Conservation (phyloP, 805 yeast genomes). For the Schwanniomyces pseudopolymorphus region DNA sequence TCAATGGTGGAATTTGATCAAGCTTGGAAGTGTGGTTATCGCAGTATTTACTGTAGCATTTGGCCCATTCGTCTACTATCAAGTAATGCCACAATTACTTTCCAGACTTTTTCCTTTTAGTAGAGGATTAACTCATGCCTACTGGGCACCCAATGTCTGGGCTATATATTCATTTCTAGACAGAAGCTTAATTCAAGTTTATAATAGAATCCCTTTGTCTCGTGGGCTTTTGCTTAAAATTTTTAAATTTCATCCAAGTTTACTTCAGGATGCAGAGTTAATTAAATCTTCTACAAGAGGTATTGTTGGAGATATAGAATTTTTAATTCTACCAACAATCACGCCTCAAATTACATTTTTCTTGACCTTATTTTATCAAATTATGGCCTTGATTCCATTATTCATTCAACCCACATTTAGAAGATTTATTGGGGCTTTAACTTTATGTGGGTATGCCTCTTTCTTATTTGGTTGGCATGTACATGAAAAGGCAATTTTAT, state of each 20-base stretch:
- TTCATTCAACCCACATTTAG: constrained; percentile 67
- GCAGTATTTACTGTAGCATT: constrained; percentile 66
- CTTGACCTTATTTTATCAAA: constrained; percentile 81
- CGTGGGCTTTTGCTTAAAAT: constrained; percentile 27
- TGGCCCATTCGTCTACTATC: constrained; percentile 69
- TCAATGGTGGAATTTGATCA: constrained; percentile 57
- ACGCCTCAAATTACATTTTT: constrained; percentile 75
- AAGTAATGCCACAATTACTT: constrained; percentile 63
- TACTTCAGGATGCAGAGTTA: constrained; percentile 31
- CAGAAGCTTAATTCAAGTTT: constrained; percentile 56
- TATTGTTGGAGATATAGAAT: constrained; percentile 85
- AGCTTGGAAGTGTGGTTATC: constrained; percentile 63
- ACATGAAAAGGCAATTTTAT: constrained; percentile 94
- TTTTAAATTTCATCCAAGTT: constrained; percentile 46
- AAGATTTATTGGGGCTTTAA: constrained; percentile 78
- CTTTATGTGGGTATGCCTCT: constrained; percentile 88
- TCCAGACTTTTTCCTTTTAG: constrained; percentile 86
- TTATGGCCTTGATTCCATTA: constrained; percentile 73
- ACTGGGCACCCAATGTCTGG: constrained; percentile 99
- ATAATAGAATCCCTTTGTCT: constrained; percentile 32
- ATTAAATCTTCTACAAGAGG: constrained; percentile 65
- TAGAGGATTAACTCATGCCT: constrained; percentile 94
- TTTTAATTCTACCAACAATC: constrained; percentile 76
- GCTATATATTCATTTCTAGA: constrained; percentile 87
- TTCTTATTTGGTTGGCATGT: constrained; percentile 98